These are phyloP conservation scores for Diversispora eburnea DNA, from an alignment of 192 early-diverging fungal species.

Conservation along the genomic window DNA sequence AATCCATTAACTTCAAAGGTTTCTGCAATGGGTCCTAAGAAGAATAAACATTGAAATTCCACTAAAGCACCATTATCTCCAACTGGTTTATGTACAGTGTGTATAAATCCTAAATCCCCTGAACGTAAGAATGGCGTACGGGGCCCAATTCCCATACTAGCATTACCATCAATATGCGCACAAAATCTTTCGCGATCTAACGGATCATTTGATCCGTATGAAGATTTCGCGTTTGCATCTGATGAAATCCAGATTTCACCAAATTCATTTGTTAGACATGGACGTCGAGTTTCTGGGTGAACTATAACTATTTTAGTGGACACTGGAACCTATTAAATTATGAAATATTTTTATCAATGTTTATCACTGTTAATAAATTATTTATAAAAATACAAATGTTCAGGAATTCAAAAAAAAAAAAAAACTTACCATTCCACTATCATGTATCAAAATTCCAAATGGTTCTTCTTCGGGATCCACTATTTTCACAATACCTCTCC, in stretches of 20 bases:
- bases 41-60: slow-evolving; percentile 72
- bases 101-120: slow-evolving; percentile 80
- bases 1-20: slow-evolving; percentile 68
- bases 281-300: slow-evolving; percentile 66
- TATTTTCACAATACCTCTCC: slow-evolving; percentile 60
- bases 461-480: slow-evolving; percentile 50
- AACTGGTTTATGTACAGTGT: slow-evolving; percentile 57
- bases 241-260: slow-evolving; percentile 88
- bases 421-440: slow-evolving; percentile 65
- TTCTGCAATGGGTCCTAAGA: slow-evolving; percentile 68
- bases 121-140: slow-evolving; percentile 64
- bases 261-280: slow-evolving; percentile 64
- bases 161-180: slow-evolving; percentile 56
- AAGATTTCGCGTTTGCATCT: slow-evolving; percentile 50
- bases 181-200: slow-evolving; percentile 38
- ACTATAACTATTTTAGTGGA: slow-evolving; percentile 84
- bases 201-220: slow-evolving; percentile 39
- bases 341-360: background rate
- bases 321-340: slow-evolving; percentile 51
- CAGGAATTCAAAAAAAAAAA: background rate
- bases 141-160: slow-evolving; percentile 37
- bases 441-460: slow-evolving; percentile 58
- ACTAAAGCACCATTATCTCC: slow-evolving; percentile 52
- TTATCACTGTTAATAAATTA: background rate
- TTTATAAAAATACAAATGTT: background rate